These are phyloP conservation scores for Diospyros kaki DNA, from an alignment of 148 eudicot genomes.

Conservation along the genomic window DNA sequence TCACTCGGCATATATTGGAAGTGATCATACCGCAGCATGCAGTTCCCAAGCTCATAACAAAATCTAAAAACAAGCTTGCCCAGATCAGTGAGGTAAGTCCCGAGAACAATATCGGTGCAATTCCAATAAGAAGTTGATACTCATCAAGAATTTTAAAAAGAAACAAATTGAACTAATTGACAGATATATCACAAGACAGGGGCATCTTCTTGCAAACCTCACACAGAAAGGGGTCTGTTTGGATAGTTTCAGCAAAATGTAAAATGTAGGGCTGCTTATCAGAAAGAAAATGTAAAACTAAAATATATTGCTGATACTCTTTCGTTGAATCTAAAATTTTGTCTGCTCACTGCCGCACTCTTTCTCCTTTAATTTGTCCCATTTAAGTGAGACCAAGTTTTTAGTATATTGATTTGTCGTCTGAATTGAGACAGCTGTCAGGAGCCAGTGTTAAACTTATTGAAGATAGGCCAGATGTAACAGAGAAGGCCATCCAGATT, in stretches of 20 bases:
- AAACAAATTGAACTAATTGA: no score
- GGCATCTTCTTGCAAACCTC: no score
- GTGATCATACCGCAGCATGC: constrained; percentile 86
- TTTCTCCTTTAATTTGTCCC: not conserved
- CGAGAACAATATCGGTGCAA: not conserved
- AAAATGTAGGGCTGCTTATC: not conserved
- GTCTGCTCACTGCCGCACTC: constrained; percentile 3
- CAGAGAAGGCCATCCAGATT: constrained; percentile 74
- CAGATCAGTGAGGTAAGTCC: constrained; percentile 87
- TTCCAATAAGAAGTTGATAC: not conserved
- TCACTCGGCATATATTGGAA: constrained; percentile 84
- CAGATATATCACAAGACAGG: no score
- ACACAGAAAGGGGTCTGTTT: no score
- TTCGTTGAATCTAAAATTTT: not conserved
- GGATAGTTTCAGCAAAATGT: no score
- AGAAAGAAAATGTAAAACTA: not conserved
- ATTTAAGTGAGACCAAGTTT: not conserved
- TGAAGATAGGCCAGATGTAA: constrained; percentile 63
- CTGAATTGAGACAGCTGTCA: constrained; percentile 55
- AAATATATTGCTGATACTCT: not conserved
- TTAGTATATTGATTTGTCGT: not conserved
- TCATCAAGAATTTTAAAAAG: not conserved
- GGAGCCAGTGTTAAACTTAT: constrained; percentile 85
- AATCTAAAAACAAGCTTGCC: constrained; percentile 76
- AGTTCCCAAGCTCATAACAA: constrained; percentile 66